Evolutionary conservation across 169 alveolate genomes (phyloP), one percentile per base, ranked within the genome.

Genomic region (Eimeria falciformis): DNA sequence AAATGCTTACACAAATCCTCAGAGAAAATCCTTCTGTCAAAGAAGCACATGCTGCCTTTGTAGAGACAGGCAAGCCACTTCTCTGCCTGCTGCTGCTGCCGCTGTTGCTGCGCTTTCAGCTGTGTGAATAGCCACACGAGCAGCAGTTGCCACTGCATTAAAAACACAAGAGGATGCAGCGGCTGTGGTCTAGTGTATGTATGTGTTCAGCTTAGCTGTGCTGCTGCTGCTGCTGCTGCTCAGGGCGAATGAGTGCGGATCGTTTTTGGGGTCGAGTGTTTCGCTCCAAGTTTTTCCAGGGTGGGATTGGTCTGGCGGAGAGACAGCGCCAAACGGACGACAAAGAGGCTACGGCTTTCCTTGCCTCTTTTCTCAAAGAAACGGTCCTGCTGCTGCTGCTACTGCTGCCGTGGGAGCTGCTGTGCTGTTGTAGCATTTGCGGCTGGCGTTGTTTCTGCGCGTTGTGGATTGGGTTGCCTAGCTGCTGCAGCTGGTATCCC

Each of bases 241-340:
- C 46, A 83, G 91, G 91, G 14, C 78, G 79, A 23, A 83, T 83
- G 78, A 21, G 81, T 12, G 29, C 79, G 40, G 91, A 83, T 23
- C 69, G 71, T 37, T 83, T 83, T 23, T 83, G 69, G 53, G 91
- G 71, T 7, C 77, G 91, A 14, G 62, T 83, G 37, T 83, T 83
- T 40, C 91, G 71, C 66, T 83, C 91, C 43, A 33, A 56, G 66
- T 83, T 58, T 27, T 83, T 83, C 65, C 91, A 83, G 79, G 46
- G 43, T 12, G 69, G 69, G 81, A 66, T 83, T 43, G 91, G 91
- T 46, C 40, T 83, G 43, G 81, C 65, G 27, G 81, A 69, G 23
- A n/a, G 81, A 9, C 81, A 69, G 47, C 11, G 37, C 18, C 53
- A 69, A 37, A 9, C 47, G 5, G 81, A 69, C 81, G 53, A 69